Base-by-base conservation (phyloP, 148 eudicot genomes). In the Linanthus parryae region DNA sequence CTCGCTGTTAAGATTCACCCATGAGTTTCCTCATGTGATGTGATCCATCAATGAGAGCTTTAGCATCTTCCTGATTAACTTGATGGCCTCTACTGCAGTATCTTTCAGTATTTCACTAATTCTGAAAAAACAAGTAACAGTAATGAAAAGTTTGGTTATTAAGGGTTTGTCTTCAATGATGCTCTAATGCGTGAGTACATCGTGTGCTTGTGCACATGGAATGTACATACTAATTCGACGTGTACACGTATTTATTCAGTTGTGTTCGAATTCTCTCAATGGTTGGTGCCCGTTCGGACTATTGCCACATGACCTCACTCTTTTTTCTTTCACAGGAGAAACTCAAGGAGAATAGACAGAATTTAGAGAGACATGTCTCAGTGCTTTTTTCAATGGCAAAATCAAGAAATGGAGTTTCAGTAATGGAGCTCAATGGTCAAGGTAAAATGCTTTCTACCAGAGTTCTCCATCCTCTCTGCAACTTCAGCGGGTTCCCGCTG, bases 261-360 rank as follows among this genome's bases (percentile, higher is more conserved):
- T 18, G 16, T 12, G 24, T 3, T n/a, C 9, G 15, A n/a, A 21
- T 15, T 48, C 9, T 42, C 19, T n/a, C 39, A 56, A 27, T 30
- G 11, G 11, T 31, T 33, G 23, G 43, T 22, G 19, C 31, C 35
- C 22, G n/a, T 57, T 29, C 4, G 17, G 34, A 30, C 36, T 24
- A 36, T 8, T 37, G 8, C 41, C 24, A 26, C 38, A 42, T 48
- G 62, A 12, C 56, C 49, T 56, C 35, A 48, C 7, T 24, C 61
- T 52, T 13, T 56, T 26, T 36, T 54, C 34, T 47, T 76, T 52
- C 66, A 52, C 63, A 92, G 98, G 84, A 76, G 61, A 92, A 75
- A 66, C 47, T 83, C 14, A 67, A 67, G 20, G 61, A 69, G 34
- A 79, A 75, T 64, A 71, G 66, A 49, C 63, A 66, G 70, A 81